Evolutionary conservation across 345 rosid species (phyloP).

Genomic region (Acer negundo): DNA sequence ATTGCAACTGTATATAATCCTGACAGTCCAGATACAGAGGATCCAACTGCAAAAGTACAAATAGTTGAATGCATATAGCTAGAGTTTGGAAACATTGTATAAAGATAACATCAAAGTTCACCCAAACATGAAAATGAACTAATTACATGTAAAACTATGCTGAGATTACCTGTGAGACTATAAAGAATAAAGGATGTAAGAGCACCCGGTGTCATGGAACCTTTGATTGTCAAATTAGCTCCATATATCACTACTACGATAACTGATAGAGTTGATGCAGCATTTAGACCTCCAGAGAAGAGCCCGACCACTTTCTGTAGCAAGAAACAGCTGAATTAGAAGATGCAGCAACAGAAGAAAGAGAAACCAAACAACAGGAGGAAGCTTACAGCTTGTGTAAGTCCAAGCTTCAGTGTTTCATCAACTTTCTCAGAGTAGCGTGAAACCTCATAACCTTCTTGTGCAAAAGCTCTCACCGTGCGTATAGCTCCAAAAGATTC

Average conservation of each 20-base stretch:
- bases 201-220: conserved; percentile 81
- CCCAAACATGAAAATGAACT: not conserved
- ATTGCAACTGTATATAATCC: conserved; percentile 84
- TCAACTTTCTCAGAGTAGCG: conserved; percentile 82
- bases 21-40: conserved; percentile 71
- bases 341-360: not conserved
- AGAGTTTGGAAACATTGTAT: not conserved
- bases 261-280: conserved; percentile 82
- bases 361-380: conserved; percentile 12
- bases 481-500: conserved; percentile 97
- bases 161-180: conserved; percentile 80
- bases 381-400: conserved; percentile 80
- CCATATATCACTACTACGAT: conserved; percentile 83
- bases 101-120: not conserved
- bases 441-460: conserved; percentile 68
- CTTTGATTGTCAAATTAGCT: conserved; percentile 80
- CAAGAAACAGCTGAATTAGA: conserved; percentile 14
- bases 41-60: conserved; percentile 66
- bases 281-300: conserved; percentile 85
- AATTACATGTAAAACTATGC: not conserved
- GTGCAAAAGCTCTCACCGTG: conserved; percentile 94
- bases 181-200: conserved; percentile 97
- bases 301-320: conserved; percentile 63
- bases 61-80: not conserved
- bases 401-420: conserved; percentile 83